Evolutionary conservation across 257 asterid genomes (phyloP).

Genomic region (Capsicum rhomboideum): DNA sequence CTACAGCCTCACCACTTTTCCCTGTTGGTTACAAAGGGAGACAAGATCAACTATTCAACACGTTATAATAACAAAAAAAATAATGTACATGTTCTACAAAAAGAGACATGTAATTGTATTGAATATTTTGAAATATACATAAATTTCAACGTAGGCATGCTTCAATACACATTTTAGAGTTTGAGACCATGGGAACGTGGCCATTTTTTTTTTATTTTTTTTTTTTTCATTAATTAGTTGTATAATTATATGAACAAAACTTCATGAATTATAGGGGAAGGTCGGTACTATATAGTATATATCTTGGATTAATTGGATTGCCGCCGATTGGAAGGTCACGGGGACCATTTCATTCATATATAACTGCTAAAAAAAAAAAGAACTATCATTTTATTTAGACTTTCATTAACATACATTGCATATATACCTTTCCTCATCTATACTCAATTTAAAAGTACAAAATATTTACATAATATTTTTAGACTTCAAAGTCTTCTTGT

Average conservation of each 20-base stretch:
- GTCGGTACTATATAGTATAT: neutral
- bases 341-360: neutral
- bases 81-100: neutral
- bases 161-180: neutral
- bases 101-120: neutral
- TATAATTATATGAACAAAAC: neutral
- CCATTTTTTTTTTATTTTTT: neutral
- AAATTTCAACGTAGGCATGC: constrained; percentile 1
- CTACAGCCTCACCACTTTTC: neutral
- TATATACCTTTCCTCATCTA: neutral
- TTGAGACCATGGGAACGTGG: neutral
- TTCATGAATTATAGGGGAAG: neutral
- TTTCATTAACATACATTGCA: neutral
- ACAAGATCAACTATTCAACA: neutral
- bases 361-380: neutral
- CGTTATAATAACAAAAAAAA: neutral
- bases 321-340: constrained; percentile 7
- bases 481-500: neutral
- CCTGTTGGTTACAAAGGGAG: neutral
- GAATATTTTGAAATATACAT: neutral
- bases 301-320: neutral
- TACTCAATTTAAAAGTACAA: neutral
- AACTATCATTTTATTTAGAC: neutral
- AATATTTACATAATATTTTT: neutral
- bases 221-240: neutral